Conservation (phyloP, 495 filamentous ascomycete genomes). For the Delitschia confertaspora region DNA sequence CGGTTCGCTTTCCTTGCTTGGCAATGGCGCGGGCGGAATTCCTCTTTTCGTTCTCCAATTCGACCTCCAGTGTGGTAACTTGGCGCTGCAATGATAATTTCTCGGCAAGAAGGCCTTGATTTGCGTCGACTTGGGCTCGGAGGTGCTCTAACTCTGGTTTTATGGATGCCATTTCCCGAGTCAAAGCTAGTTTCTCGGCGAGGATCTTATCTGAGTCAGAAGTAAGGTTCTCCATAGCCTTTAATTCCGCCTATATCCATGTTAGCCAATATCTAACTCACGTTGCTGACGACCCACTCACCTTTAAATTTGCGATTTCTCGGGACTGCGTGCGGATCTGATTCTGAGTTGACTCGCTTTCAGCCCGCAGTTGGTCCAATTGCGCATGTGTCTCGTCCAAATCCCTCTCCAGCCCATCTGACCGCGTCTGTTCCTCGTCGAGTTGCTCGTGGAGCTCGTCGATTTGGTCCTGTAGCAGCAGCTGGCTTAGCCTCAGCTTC, state of each 20-base stretch:
- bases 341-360: conserved; percentile 47
- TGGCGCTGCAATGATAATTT: conserved; percentile 69
- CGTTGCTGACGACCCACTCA: conserved; percentile 31
- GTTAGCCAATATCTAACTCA: conserved; percentile 8
- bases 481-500: conserved; percentile 49
- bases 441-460: conserved; percentile 55
- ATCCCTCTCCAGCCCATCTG: conserved; percentile 41
- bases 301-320: conserved; percentile 62
- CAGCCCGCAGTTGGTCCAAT: conserved; percentile 48
- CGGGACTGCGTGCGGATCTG: conserved; percentile 48
- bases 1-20: conserved; percentile 33
- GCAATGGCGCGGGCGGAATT: conserved; percentile 51
- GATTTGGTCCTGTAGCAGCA: conserved; percentile 63
- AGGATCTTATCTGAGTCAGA: conserved; percentile 61
- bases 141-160: conserved; percentile 75
- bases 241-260: conserved; percentile 53
- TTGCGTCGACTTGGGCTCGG: conserved; percentile 54
- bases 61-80: conserved; percentile 63
- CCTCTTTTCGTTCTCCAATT: conserved; percentile 70
- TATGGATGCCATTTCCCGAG: conserved; percentile 58
- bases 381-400: conserved; percentile 49
- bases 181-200: conserved; percentile 65
- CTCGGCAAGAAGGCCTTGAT: conserved; percentile 59
- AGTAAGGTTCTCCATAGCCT: conserved; percentile 50
- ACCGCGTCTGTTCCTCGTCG: conserved; percentile 44